Base-by-base conservation (phyloP, 1,284 basidiomycete genomes). In the Pseudozyma sp. region DNA sequence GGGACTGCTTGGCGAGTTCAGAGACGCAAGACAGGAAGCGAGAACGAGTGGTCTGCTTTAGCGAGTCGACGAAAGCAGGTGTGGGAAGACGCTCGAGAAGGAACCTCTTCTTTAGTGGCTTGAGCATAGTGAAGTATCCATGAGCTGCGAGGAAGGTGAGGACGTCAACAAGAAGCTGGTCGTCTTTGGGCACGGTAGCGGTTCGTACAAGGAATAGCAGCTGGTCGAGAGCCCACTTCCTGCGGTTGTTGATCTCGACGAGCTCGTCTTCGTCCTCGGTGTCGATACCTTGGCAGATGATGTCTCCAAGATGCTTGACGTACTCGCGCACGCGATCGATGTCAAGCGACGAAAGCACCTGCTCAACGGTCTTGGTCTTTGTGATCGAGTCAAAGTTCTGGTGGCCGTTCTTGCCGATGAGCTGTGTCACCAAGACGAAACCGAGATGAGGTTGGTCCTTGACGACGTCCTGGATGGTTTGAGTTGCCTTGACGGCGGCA, bases 361-460 rank as follows among this genome's bases (percentile, higher is more conserved):
- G 89, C 85, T 97, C 94, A 45, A 98, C 90, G 0, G 94, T 97
- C 87, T 95, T 97, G 31, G 94, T 96, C 85, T 91, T 92, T 6
- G 95, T 97, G 66, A 97, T 86, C 81, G 89, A 91, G 86, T 98
- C 95, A 78, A 98, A 97, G 85, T 95, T 92, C 57, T 90, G 90
- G 77, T 89, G 91, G 13, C 95, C 95, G 82, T 96, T 89, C 64
- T 91, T 89, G 43, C 95, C 94, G 2, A 94, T 92, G 11, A 97
- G 87, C 84, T 95, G 93, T 18, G 93, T 87, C 76, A 97, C 91
- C 38, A 97, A 87, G 8, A 93, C 89, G 79, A 95, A 94, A 3
- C 94, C 95, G 44, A 92, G 88, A 13, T 90, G 89, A 0, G 94
- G 93, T 79, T 93, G 90, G 47, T 89, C 87, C 83, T 92, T 89